Conservation (phyloP, 805 yeast species). For the Suhomyces faveliae region DNA sequence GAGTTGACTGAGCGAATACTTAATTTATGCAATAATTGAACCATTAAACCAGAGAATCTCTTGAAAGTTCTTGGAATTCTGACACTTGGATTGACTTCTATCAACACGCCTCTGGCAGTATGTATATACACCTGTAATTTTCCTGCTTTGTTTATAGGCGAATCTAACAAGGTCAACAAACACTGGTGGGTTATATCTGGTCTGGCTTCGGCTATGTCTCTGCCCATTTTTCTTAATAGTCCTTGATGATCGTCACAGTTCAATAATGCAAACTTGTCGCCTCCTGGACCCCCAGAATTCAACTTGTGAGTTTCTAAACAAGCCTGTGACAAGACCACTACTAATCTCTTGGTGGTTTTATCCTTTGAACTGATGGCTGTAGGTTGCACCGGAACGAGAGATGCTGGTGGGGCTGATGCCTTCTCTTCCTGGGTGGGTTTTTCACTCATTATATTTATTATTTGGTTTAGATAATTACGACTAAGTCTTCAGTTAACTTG, state of each 20-base stretch:
- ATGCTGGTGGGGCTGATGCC: conserved; percentile 47
- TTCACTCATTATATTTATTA: too few relatives aligned
- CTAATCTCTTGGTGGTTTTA: conserved; percentile 79
- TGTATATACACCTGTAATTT: conserved; percentile 94
- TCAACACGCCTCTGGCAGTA: conserved; percentile 89
- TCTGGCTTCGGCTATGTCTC: conserved; percentile 96
- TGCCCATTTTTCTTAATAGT: conserved; percentile 87
- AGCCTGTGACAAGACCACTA: conserved; percentile 95
- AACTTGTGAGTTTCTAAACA: conserved; percentile 93
- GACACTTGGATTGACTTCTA: conserved; percentile 94
- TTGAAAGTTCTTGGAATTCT: conserved; percentile 98
- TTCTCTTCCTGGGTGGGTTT: conserved; percentile 11
- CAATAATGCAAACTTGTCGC: conserved; percentile 85
- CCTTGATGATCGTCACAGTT: conserved; percentile 99
- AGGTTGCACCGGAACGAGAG: conserved; percentile 87
- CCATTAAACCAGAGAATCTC: conserved; percentile 97
- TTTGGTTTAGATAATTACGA: too few relatives aligned
- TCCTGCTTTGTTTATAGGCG: conserved; percentile 98
- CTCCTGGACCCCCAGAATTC: conserved; percentile 70
- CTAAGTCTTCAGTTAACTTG: too few relatives aligned
- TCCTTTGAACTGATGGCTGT: conserved; percentile 77
- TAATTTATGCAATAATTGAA: conserved; percentile 87
- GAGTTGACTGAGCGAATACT: conserved; percentile 93
- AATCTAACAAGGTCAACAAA: conserved; percentile 85
- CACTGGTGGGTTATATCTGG: conserved; percentile 99